Conservation (phyloP, 129 eudicot species). For the Saposhnikovia divaricata region DNA sequence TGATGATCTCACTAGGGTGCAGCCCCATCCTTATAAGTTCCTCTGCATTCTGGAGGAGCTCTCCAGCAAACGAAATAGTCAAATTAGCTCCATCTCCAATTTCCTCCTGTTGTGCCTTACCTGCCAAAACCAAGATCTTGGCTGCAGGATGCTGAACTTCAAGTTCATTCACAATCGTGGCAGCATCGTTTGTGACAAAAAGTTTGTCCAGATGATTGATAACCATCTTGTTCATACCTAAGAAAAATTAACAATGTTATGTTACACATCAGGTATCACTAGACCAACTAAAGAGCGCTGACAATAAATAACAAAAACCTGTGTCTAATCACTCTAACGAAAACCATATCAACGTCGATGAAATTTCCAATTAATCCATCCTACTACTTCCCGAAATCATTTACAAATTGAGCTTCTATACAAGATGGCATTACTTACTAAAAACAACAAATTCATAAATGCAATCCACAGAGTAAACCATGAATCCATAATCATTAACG, state of each 20-base stretch:
- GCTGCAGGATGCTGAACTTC: conserved; percentile 97
- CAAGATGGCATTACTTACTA: not conserved
- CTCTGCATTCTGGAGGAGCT: conserved; percentile 83
- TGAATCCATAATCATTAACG: not conserved
- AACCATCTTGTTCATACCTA: conserved; percentile 95
- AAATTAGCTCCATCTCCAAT: conserved; percentile 93
- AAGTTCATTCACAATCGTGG: conserved; percentile 84
- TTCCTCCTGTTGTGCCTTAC: conserved; percentile 91
- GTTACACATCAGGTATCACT: too few species aligned
- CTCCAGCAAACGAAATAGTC: conserved; percentile 79
- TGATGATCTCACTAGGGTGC: conserved; percentile 88
- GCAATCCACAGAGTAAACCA: not conserved
- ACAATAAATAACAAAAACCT: not conserved
- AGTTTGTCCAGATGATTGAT: conserved; percentile 94
- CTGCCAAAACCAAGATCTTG: conserved; percentile 71
- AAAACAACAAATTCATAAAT: not conserved
- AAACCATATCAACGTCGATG: too few species aligned
- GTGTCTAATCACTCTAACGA: not conserved
- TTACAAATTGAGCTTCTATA: not conserved
- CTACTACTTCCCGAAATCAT: not conserved
- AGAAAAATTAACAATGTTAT: not conserved
- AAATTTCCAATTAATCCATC: not conserved
- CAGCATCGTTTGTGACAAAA: conserved; percentile 85
- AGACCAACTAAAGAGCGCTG: not conserved
- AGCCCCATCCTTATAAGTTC: conserved; percentile 93